Evolutionary conservation across 2,329 filamentous ascomycete species (phyloP), one percentile per base, ranked within the genome.

Genomic region (Amylocarpus encephaloides): DNA sequence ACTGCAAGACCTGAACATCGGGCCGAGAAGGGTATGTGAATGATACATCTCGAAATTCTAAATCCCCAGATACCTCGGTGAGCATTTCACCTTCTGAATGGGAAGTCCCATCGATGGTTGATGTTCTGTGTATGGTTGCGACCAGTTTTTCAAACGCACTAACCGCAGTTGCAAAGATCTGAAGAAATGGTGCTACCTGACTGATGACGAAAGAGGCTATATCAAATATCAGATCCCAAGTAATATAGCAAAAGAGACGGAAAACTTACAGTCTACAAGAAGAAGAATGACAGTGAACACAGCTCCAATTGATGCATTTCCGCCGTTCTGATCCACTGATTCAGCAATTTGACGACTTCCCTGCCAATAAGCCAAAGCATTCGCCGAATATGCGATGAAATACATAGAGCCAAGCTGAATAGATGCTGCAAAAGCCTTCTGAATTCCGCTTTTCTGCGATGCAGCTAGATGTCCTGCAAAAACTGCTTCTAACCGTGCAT

Each of bases 151-250:
- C 67, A 57, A 78, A 86, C 0, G 82, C 68, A 1, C 78, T 72
- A 2, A 78, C 73, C 0, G 81, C 80, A 30, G 75, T 71, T 1
- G 77, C 76, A 30, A 85, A 77, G 10, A 82, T 74, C 12, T 81
- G 79, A 12, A 86, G 67, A 43, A 84, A 74, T 0, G 82, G 82
- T 0, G 80, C 80, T 44, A 84, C 78, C 46, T 76, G 75, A 29
- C 81, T 79, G 19, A 85, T 71, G 32, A 85, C 74, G 43, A 85
- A 77, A 7, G 79, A 54, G 30, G 58, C 59, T 61, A 16, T 40
- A 22, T 15, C 22, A 32, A 12, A 43, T 15, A 18, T 40, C 42
- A 53, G 33, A 55, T 47, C 7, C 7, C 19, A 40, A 44, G 7
- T n/a, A 35, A 10, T 12, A 16, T 5, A 30, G 4, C 13, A 9